Evolutionary conservation across 352 stramenopile genomes (phyloP).

Genomic region (Peronospora destructor): DNA sequence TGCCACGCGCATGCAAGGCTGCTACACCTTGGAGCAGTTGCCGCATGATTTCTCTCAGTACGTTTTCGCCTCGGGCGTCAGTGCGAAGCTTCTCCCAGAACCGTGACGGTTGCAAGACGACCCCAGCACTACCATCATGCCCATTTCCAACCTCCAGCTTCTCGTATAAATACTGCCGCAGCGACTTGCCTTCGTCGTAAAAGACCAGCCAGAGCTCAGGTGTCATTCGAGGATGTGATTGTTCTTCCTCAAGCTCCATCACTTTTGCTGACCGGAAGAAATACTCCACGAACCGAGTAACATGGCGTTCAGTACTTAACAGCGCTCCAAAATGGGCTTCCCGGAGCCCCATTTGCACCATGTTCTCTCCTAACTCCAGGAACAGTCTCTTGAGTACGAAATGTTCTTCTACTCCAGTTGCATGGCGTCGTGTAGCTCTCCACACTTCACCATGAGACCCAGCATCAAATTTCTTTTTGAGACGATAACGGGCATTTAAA

Average conservation of each 20-base stretch:
- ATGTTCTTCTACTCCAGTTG: slow-evolving; percentile 27
- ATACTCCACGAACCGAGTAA: slow-evolving; percentile 84
- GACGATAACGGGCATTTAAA: slow-evolving; percentile 67
- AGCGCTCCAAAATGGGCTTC: slow-evolving; percentile 78
- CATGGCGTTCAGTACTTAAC: slow-evolving; percentile 44
- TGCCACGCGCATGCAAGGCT: slow-evolving; percentile 81
- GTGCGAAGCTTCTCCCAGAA: slow-evolving; percentile 75
- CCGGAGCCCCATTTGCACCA: slow-evolving; percentile 68
- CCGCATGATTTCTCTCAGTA: slow-evolving; percentile 89
- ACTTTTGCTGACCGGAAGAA: slow-evolving; percentile 56
- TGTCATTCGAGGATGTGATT: slow-evolving; percentile 4
- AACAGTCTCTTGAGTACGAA: slow-evolving; percentile 87
- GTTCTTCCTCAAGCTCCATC: slow-evolving; percentile 13
- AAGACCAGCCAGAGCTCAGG: slow-evolving; percentile 87
- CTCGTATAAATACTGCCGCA: slow-evolving; percentile 85
- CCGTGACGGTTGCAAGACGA: slow-evolving; percentile 64
- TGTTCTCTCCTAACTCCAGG: slow-evolving; percentile 50
- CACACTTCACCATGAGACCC: slow-evolving; percentile 83
- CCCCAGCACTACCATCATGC: slow-evolving; percentile 17
- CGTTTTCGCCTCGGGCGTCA: slow-evolving; percentile 43
- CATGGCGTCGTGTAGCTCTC: slow-evolving; percentile 35
- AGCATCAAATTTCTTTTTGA: slow-evolving; percentile 76
- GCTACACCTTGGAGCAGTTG: slow-evolving; percentile 89
- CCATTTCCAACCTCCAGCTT: slow-evolving; percentile 34
- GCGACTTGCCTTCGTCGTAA: slow-evolving; percentile 81